Evolutionary conservation across 331 rosid genomes (phyloP), one percentile per base, ranked within the genome.

Genomic region (Acacia concinna): DNA sequence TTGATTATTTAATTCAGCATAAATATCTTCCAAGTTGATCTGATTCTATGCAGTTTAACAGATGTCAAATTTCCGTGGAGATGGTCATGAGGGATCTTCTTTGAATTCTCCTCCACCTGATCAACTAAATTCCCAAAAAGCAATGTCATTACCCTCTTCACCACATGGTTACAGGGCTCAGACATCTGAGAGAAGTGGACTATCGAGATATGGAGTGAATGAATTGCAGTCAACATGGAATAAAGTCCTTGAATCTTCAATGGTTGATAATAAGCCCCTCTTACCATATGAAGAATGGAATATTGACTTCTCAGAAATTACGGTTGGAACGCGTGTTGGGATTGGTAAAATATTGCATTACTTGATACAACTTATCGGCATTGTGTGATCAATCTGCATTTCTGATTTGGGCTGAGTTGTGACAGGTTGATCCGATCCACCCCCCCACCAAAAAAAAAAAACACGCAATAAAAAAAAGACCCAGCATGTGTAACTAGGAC

Each of bases 281-380:
- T 86, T 96, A 77, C 94, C 97, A 69, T 96, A 88, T 86, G 88
- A 88, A 74, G 98, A 88, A 73, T 96, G 99, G 99, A 90, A 91
- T 76, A 89, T 96, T 47, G 92, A 96, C 85, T 96, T 83, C 91
- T 79, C 94, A 12, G 99, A 96, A 85, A 85, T 96, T 82, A 91
- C 86, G 30, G 97, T 96, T 68, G 98, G 98, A 88, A 96, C 93
- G 56, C 99, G 99, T 67, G 94, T 96, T 76, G 99, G 99, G 76
- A 93, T 96, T 44, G 99, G 99, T 93, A 85, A 80, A 80, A 90
- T 68, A 81, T 84, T 51, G 28, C 64, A 81, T 82, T 44, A 31
- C 64, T 78, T 77, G 37, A 62, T 40, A 34, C 41, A 31, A 54
- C 54, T 74, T 77, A 79, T 76, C 18, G 30, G 71, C 79, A 66